Evolutionary conservation across 768 basidiomycete species (phyloP), one percentile per base, ranked within the genome.

Genomic region (Pleurotus platypus): DNA sequence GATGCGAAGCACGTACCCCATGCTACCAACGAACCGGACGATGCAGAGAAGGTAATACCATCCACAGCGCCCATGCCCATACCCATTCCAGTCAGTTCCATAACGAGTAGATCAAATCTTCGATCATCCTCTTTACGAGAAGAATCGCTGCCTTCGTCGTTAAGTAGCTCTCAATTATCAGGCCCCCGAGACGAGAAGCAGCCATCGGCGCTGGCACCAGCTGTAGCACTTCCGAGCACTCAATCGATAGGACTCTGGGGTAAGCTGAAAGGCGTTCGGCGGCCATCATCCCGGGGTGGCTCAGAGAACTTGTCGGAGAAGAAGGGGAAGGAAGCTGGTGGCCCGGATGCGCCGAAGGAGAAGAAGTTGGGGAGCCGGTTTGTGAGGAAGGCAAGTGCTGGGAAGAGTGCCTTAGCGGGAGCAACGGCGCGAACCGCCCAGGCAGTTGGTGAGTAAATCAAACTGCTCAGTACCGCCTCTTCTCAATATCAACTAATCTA

Each of bases 211-310:
- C 30, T 11, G 9, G 8, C 6, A 30, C 30, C 8, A 8, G 8
- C 30, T 9, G 30, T 30, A 30, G 30, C 7, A 8, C 8, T 30
- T 30, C 30, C 30, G 30, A 30, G 8, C 9, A 30, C 30, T 35
- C 30, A 11, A 35, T 48, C 55, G 9, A 20, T 39, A 50, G 48
- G 46, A 18, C 20, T 49, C 18, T 50, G 47, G 48, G 48, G 49
- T 40, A 48, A 50, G 49, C 60, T 68, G 56, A 65, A 65, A 45
- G 56, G 60, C 20, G 61, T 59, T 8, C 43, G 51, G 20, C 15
- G 43, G 16, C 55, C 55, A n/a, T 54, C 51, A 9, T 40, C 55
- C n/a, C 43, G 55, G 13, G 43, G 43, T 35, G 50, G 27, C 5
- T n/a, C 50, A n/a, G 35, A 53, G 11, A 8, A 8, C 7, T 47